Conservation (phyloP, 441 rosid genomes). For the Breynia disticha region DNA sequence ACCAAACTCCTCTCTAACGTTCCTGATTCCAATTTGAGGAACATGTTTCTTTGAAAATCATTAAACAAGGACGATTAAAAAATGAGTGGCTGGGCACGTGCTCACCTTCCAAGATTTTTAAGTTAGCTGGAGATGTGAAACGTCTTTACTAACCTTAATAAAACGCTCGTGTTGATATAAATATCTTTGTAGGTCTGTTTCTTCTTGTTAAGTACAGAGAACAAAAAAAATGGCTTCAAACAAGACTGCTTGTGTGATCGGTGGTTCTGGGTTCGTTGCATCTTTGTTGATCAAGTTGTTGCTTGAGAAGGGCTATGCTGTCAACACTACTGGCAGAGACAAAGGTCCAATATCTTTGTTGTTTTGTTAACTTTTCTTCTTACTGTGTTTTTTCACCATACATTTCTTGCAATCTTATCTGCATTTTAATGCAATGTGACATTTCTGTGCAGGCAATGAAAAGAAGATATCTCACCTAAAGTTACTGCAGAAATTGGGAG, state of each 20-base stretch:
- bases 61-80: too few relatives aligned
- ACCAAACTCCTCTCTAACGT: too few relatives aligned
- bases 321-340: constrained; percentile 71
- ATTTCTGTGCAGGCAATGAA: constrained; percentile 35
- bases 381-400: too few relatives aligned
- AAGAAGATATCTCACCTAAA: constrained; percentile 51
- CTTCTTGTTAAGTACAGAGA: constrained; percentile 18
- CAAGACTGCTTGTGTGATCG: constrained; percentile 63
- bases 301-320: constrained; percentile 65
- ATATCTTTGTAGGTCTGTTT: neutral
- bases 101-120: too few relatives aligned
- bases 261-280: constrained; percentile 72
- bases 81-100: too few relatives aligned
- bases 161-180: too few relatives aligned
- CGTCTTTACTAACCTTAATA: too few relatives aligned
- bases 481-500: constrained; percentile 47
- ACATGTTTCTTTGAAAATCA: too few relatives aligned
- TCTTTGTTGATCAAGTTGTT: constrained; percentile 55
- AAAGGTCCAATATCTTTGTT: constrained; percentile 34
- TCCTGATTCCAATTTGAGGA: too few relatives aligned
- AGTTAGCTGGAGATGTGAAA: too few relatives aligned
- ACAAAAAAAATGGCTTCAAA: constrained; percentile 15
- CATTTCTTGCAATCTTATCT: too few relatives aligned
- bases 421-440: neutral
- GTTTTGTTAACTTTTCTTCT: too few relatives aligned